Evolutionary conservation across 1,139 yeast species (phyloP).

Genomic region (Blastobotrys persicus): DNA sequence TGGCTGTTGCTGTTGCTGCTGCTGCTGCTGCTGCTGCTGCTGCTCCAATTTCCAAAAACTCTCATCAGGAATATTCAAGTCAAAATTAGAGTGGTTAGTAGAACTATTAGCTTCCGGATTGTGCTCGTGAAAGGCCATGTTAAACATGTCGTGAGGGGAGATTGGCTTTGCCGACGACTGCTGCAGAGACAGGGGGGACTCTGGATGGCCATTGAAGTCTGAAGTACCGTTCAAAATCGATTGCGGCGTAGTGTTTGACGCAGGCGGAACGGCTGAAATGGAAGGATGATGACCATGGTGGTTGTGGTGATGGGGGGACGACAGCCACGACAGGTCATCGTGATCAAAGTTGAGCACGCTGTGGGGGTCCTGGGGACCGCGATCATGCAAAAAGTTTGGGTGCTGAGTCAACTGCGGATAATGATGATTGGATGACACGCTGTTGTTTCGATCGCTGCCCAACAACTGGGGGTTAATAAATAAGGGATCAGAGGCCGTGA

Average conservation of each 20-base stretch:
- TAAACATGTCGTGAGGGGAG: slow-evolving; percentile 3
- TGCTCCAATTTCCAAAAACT: slow-evolving; percentile 11
- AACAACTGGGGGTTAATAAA: slow-evolving; percentile 38
- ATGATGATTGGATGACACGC: slow-evolving; percentile 9
- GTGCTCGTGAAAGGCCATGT: neutral
- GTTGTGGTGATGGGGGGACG: slow-evolving; percentile 1
- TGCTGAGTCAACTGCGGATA: slow-evolving; percentile 8
- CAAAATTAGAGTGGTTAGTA: slow-evolving; percentile 5
- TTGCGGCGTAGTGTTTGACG: slow-evolving; percentile 22
- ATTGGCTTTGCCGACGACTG: neutral
- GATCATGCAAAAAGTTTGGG: slow-evolving; percentile 14
- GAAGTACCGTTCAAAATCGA: slow-evolving; percentile 18
- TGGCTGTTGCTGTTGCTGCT: slow-evolving; percentile 2
- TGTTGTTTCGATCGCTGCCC: slow-evolving; percentile 17
- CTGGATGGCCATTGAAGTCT: slow-evolving; percentile 3
- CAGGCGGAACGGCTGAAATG: slow-evolving; percentile 17
- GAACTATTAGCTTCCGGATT: slow-evolving; percentile 2
- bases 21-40: slow-evolving; percentile 4
- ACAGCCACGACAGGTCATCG: slow-evolving; percentile 26
- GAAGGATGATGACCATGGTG: neutral
- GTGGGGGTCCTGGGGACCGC: slow-evolving; percentile 15
- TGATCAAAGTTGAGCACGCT: slow-evolving; percentile 12
- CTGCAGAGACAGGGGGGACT: slow-evolving; percentile 1
- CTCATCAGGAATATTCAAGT: slow-evolving; percentile 8
- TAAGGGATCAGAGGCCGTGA: slow-evolving; percentile 29